These are phyloP conservation scores for Bacidia gigantensis DNA, from an alignment of 495 filamentous ascomycete genomes.

Conservation along the genomic window DNA sequence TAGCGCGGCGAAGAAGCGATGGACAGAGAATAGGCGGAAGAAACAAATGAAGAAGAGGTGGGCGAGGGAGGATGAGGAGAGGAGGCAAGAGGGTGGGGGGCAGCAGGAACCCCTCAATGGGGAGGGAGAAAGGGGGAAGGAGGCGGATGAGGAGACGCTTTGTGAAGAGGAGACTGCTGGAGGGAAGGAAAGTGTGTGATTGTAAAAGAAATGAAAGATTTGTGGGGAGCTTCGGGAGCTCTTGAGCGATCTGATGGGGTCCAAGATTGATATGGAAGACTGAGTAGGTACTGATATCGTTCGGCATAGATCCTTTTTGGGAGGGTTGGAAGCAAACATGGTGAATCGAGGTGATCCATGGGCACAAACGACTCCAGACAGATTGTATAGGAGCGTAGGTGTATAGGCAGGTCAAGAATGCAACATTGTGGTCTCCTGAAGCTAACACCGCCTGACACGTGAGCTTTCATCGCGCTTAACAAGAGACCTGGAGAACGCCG, in stretches of 20 bases:
- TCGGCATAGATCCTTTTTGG: too few species aligned
- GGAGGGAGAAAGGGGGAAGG: background rate
- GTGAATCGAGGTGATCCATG: too few species aligned
- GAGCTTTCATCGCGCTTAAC: too few species aligned
- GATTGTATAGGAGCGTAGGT: too few species aligned
- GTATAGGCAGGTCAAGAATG: too few species aligned
- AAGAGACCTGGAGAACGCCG: too few species aligned
- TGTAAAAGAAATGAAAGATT: background rate
- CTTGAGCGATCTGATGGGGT: background rate
- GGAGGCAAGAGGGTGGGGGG: background rate
- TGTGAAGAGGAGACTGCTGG: background rate
- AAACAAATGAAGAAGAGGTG: constrained; percentile 1
- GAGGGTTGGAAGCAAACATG: too few species aligned
- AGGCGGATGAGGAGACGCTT: background rate
- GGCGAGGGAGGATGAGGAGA: background rate
- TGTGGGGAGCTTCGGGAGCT: background rate
- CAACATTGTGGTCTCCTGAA: too few species aligned
- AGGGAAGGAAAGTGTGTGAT: background rate
- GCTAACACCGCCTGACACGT: too few species aligned
- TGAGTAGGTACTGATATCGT: too few species aligned
- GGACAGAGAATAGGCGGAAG: background rate
- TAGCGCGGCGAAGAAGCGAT: background rate
- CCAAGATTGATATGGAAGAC: too few species aligned
- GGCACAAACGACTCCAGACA: too few species aligned
- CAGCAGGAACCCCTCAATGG: background rate